A percentile compares a stretch with the other conserved stretches of the same genome.
phyloP scores from a whole-genome alignment of 2,329 filamentous ascomycete genomes.

The Sordariomycetes sp. region DNA sequence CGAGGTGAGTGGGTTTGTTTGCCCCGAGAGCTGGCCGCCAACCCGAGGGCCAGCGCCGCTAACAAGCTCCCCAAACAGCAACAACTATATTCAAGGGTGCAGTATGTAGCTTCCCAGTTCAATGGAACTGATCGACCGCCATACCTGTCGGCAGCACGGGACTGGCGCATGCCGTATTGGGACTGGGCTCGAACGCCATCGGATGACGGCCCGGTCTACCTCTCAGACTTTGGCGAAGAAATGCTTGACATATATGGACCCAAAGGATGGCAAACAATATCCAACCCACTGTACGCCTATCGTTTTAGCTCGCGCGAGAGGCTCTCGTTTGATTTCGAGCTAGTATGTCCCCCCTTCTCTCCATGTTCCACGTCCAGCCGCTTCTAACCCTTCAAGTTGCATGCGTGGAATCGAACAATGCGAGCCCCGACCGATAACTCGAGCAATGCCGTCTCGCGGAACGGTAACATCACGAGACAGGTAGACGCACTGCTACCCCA shows the following conservation, averaged over 20 bases:
- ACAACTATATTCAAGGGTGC: conserved; percentile 8
- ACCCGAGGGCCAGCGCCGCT: background rate
- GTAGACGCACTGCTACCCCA: conserved; percentile 41
- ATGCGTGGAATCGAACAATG: conserved; percentile 48
- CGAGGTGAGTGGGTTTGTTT: conserved; percentile 28
- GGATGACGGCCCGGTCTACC: conserved; percentile 35
- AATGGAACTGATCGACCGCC: conserved; percentile 29
- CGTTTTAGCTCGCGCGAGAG: conserved; percentile 48
- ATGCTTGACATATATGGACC: conserved; percentile 44
- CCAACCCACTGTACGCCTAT: conserved; percentile 53
- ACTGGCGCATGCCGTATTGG: conserved; percentile 49
- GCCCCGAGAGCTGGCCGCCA: background rate
- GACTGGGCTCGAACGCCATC: conserved; percentile 44
- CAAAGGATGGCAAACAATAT: conserved; percentile 41
- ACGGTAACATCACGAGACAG: conserved; percentile 40
- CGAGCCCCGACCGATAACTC: conserved; percentile 35
- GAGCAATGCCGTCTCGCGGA: conserved; percentile 35
- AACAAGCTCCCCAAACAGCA: conserved; percentile 2
- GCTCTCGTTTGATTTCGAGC: conserved; percentile 45
- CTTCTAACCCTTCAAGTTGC: conserved; percentile 31
- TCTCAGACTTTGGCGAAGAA: conserved; percentile 30
- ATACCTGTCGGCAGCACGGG: conserved; percentile 38
- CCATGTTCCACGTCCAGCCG: background rate
- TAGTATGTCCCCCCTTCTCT: conserved; percentile 33
- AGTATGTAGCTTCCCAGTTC: conserved; percentile 34